Percentiles rank a stretch among this genome's conserved stretches.
Evolutionary conservation across 495 filamentous ascomycete genomes (phyloP).

Genomic region (Penicillium riverlandense): DNA sequence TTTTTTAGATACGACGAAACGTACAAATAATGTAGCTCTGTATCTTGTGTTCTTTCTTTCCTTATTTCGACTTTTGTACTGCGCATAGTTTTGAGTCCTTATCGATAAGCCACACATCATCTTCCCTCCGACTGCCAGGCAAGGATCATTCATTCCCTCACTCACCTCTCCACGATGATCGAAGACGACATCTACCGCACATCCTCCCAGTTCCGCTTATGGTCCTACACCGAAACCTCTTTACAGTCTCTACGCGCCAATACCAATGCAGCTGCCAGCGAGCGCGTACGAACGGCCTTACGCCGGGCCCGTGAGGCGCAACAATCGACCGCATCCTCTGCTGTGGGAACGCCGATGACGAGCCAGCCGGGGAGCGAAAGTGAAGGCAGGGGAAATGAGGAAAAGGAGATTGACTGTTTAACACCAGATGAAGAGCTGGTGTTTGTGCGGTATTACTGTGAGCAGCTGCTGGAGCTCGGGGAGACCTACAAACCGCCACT

Average conservation of each 20-base stretch:
- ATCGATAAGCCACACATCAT: constrained; percentile 17
- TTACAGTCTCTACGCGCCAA: constrained; percentile 61
- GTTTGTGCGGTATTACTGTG: constrained; percentile 73
- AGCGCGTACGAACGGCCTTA: constrained; percentile 61
- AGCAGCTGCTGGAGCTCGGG: constrained; percentile 65
- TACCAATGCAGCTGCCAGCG: constrained; percentile 67
- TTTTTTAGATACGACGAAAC: neutral
- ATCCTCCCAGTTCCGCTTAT: constrained; percentile 82
- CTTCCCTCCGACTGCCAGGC: neutral
- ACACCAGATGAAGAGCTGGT: constrained; percentile 74
- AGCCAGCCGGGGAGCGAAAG: constrained; percentile 21
- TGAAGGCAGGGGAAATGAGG: constrained; percentile 22
- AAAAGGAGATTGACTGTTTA: constrained; percentile 59
- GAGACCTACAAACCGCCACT: constrained; percentile 71
- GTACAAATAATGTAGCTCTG: too few species aligned
- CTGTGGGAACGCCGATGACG: constrained; percentile 23
- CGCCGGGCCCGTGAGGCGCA: constrained; percentile 37
- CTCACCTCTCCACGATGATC: constrained; percentile 32
- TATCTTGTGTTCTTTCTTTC: too few species aligned
- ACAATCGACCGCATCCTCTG: constrained; percentile 29
- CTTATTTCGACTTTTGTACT: too few species aligned
- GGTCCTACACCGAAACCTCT: constrained; percentile 80
- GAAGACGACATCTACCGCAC: constrained; percentile 91
- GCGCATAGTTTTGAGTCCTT: neutral
- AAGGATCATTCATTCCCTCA: too few species aligned